These are phyloP conservation scores for Trametes cinnabarina DNA, from an alignment of 768 basidiomycete genomes.

Conservation along the genomic window DNA sequence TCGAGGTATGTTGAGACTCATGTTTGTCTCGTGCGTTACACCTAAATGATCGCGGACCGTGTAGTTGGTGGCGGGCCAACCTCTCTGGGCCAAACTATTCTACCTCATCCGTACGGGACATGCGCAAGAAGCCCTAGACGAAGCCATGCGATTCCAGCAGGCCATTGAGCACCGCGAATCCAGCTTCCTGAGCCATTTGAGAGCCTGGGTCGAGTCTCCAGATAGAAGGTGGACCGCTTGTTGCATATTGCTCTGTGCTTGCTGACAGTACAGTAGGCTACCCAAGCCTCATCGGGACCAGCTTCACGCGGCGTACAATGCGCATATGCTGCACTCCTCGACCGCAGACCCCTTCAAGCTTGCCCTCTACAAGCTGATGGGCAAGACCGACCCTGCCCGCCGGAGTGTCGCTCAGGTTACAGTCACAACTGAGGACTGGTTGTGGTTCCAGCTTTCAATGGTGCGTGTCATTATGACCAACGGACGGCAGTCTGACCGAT, in stretches of 20 bases:
- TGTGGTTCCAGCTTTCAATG: conserved; percentile 95
- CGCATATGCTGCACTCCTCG: conserved; percentile 86
- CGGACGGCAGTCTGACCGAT: background rate
- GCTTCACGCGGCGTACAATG: conserved; percentile 75
- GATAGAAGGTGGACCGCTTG: conserved; percentile 61
- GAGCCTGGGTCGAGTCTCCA: conserved; percentile 76
- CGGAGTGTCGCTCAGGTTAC: conserved; percentile 83
- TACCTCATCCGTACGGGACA: conserved; percentile 89
- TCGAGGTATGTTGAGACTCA: conserved; percentile 60
- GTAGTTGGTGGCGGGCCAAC: conserved; percentile 83
- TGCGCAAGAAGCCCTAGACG: conserved; percentile 72
- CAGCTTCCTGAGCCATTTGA: conserved; percentile 80
- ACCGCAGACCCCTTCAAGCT: conserved; percentile 94
- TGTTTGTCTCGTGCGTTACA: too few species aligned
- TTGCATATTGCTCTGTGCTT: background rate
- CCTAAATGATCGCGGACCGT: too few species aligned
- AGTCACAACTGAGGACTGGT: conserved; percentile 93
- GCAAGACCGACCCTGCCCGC: conserved; percentile 80
- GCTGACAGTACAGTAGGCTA: conserved; percentile 40
- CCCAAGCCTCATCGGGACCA: conserved; percentile 77
- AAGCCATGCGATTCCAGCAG: conserved; percentile 67
- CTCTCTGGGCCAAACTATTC: conserved; percentile 93
- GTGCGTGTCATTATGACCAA: conserved; percentile 33
- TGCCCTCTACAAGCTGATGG: conserved; percentile 93
- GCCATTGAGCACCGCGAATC: conserved; percentile 76